These are phyloP conservation scores for Hypoxylon sp. DNA, from an alignment of 2,329 filamentous ascomycete genomes.

Conservation along the genomic window DNA sequence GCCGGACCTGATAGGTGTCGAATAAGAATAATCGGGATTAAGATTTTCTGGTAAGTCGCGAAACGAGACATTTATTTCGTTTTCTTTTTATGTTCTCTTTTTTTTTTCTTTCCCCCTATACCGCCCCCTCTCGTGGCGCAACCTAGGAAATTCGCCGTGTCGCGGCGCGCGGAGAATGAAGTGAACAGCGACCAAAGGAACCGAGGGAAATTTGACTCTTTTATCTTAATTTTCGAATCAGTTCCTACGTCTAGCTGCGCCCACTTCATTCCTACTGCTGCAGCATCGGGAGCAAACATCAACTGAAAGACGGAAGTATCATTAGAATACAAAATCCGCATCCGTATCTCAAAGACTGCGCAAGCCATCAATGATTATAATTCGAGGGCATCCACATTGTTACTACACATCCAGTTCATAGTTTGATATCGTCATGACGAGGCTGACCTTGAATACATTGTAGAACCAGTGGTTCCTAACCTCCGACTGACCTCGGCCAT, in stretches of 20 bases:
- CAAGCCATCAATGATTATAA: background rate
- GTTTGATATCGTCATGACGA: constrained; percentile 13
- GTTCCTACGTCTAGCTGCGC: constrained; percentile 20
- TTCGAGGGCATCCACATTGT: background rate
- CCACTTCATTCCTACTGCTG: background rate
- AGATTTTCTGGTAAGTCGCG: constrained; percentile 40
- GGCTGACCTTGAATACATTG: constrained; percentile 24
- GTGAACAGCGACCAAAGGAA: constrained; percentile 25
- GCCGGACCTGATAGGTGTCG: constrained; percentile 29
- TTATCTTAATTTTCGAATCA: constrained; percentile 16
- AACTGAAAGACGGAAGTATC: background rate
- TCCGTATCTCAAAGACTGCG: background rate
- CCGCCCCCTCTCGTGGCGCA: constrained; percentile 33
- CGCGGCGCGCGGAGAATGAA: constrained; percentile 33
- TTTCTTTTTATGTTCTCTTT: constrained; percentile 15
- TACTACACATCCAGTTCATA: background rate
- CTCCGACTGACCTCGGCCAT: background rate
- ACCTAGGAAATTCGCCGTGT: constrained; percentile 14
- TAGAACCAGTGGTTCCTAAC: constrained; percentile 12
- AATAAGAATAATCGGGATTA: constrained; percentile 43
- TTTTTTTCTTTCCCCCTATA: constrained; percentile 25
- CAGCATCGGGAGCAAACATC: background rate
- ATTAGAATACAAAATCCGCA: background rate
- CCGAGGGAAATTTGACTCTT: constrained; percentile 30
- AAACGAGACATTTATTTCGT: constrained; percentile 31